These are phyloP conservation scores for Puccinia novopanici DNA, from an alignment of 1,284 basidiomycete species.

Conservation along the genomic window DNA sequence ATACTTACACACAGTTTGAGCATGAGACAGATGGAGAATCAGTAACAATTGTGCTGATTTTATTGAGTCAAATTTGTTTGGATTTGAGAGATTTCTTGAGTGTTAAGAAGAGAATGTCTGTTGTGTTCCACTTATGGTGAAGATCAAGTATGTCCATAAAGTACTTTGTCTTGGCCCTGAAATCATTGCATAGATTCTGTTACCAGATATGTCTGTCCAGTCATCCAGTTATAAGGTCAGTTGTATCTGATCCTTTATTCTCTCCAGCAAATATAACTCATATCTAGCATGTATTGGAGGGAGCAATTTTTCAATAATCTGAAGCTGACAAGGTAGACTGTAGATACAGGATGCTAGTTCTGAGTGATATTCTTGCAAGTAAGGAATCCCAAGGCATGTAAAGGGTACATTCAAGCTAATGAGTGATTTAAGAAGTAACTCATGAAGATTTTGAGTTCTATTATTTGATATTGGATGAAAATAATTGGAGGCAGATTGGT, in stretches of 20 bases:
- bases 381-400: background rate
- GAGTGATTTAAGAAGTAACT: constrained; percentile 17
- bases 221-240: constrained; percentile 25
- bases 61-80: background rate
- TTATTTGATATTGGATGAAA: constrained; percentile 10
- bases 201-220: constrained; percentile 9
- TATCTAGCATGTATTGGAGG: constrained; percentile 18
- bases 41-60: constrained; percentile 12
- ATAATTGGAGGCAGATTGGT: background rate
- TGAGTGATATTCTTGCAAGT: constrained; percentile 24
- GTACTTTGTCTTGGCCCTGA: background rate
- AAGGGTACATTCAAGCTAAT: constrained; percentile 5
- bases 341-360: background rate
- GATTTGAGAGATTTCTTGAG: constrained; percentile 14
- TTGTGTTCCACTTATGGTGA: background rate
- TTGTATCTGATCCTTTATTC: constrained; percentile 2
- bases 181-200: constrained; percentile 10
- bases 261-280: background rate
- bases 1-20: constrained; percentile 16
- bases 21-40: constrained; percentile 33
- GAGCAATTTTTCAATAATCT: background rate
- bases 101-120: constrained; percentile 6
- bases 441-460: constrained; percentile 14
- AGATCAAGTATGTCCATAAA: constrained; percentile 27
- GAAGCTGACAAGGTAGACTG: background rate